Percentiles rank a stretch among this genome's conserved stretches.
Conservation (phyloP, 768 basidiomycete species). For the Xerocomus spinulosus region DNA sequence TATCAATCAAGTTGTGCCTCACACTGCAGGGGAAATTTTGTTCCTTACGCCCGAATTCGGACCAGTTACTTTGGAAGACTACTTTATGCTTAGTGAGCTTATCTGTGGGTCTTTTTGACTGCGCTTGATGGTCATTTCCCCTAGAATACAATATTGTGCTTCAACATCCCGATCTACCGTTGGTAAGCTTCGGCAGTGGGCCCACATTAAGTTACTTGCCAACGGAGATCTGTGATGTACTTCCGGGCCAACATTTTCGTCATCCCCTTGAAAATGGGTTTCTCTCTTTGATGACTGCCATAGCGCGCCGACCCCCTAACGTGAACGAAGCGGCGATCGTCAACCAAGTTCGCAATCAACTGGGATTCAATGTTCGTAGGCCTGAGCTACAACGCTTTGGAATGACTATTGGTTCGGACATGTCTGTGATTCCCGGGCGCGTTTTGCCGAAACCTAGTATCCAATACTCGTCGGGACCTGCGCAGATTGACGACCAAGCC, state of each 20-base stretch:
- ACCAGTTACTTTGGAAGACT: not conserved
- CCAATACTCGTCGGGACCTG: constrained; percentile 31
- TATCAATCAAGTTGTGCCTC: not conserved
- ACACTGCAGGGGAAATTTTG: not conserved
- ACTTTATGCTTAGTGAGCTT: not conserved
- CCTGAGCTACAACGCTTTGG: constrained; percentile 35
- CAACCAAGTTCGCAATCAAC: constrained; percentile 30
- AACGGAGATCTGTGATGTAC: constrained; percentile 40
- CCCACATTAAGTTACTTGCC: constrained; percentile 26
- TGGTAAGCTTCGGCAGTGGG: constrained; percentile 38
- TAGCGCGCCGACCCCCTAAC: constrained; percentile 39
- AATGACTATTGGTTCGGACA: constrained; percentile 36
- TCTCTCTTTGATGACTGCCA: constrained; percentile 38
- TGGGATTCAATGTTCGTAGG: constrained; percentile 29
- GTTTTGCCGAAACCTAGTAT: constrained; percentile 38
- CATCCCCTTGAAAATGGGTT: constrained; percentile 40
- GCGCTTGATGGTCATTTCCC: too few species aligned
- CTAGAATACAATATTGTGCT: constrained; percentile 37
- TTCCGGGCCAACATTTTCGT: constrained; percentile 32
- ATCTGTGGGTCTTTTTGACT: too few species aligned
- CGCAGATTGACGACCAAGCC: constrained; percentile 34
- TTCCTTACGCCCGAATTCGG: not conserved
- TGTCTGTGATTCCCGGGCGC: constrained; percentile 45
- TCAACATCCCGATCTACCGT: constrained; percentile 32
- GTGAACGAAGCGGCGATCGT: constrained; percentile 27